Evolutionary conservation across 1,284 basidiomycete species (phyloP), one percentile per base, ranked within the genome.

Genomic region (Leccinum variabile): DNA sequence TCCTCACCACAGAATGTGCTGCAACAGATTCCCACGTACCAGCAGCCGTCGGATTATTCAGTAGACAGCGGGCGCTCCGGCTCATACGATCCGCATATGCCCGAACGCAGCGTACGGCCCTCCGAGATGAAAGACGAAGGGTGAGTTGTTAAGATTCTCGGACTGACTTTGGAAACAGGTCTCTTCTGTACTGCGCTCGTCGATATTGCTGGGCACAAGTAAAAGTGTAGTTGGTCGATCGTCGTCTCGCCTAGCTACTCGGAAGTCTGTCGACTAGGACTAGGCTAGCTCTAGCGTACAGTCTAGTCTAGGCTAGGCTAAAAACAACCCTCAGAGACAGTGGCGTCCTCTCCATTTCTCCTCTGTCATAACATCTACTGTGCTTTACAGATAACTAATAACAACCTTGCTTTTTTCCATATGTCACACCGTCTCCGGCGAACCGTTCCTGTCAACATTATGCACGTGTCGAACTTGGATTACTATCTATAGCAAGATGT

Each of bases 71-170:
- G 67, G 22, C 72, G 1, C n/a, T 49, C 71, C 2, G 78, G 75
- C 41, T 78, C 72, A 46, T 82, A 79, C 65, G 80, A 83, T 44
- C 82, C 70, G 59, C 76, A 77, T 13, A 76, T 80, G 53, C 79
- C 80, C 14, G 88, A 90, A 69, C 84, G 90, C 57, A 86, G 85
- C 22, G 83, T 95, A 30, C 84, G 92, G 60, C 94, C 95, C 13
- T 94, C 92, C 58, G 95, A 98, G 77, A 97, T 96, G 94, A 95
- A 95, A 77, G 96, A 98, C 73, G 95, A 97, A 92, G 95, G 95
- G 96, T 97, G 86, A 95, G 95, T 70, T 33, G 10, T 54, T 5
- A 28, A 9, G 22, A 4, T 60, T 59, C 22, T 49, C 28, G 49
- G 3, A 25, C 63, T 72, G 35, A 67, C 59, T 25, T 41, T 37